Evolutionary conservation across 257 asterid genomes (phyloP), one percentile per base, ranked within the genome.

Genomic region (Ilex aquifolium): DNA sequence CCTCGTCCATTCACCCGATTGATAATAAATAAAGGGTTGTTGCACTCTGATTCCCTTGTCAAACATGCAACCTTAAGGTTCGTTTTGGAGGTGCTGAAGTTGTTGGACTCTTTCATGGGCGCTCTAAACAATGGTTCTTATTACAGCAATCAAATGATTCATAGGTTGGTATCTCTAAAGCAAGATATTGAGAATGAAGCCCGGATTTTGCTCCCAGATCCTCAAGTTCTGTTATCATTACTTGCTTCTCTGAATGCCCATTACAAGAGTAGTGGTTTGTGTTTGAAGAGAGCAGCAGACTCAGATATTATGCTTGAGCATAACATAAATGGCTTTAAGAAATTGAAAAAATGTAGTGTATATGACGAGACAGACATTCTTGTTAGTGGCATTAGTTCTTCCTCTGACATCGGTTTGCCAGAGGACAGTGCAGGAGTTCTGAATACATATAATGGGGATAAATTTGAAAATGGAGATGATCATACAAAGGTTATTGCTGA

Each of bases 11-110:
- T 88, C 64, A 71, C 88, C 53, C 83, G 90, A 73, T 72, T 64
- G 61, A 69, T 91, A 64, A 72, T 91, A 39, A 86, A 82, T 64
- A 91, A 86, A 69, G 98, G 98, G 67, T 67, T 91, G 70, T 88
- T 83, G 70, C 95, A 91, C 69, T 65, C 83, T 62, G 87, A 83
- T 72, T 63, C 82, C 74, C 84, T 77, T 55, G 92, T 85, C 77
- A 88, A 82, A 74, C 95, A 88, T 67, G 98, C 75, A 52, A 83
- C 95, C 57, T 76, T 91, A 86, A 83, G 80, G 82, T 81, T 91
- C 44, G 81, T 91, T 42, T 66, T 83, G 66, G 88, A 84, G 93
- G 88, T 70, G 39, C 80, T 91, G 70, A 79, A 79, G 75, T 83
- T 91, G 68, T 74, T 88, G 61, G 96, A 87, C 71, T 78, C 72